A percentile compares a stretch with the other conserved stretches of the same genome.
phyloP scores from a whole-genome alignment of 1,284 basidiomycete genomes.

The Athelia sp. region DNA sequence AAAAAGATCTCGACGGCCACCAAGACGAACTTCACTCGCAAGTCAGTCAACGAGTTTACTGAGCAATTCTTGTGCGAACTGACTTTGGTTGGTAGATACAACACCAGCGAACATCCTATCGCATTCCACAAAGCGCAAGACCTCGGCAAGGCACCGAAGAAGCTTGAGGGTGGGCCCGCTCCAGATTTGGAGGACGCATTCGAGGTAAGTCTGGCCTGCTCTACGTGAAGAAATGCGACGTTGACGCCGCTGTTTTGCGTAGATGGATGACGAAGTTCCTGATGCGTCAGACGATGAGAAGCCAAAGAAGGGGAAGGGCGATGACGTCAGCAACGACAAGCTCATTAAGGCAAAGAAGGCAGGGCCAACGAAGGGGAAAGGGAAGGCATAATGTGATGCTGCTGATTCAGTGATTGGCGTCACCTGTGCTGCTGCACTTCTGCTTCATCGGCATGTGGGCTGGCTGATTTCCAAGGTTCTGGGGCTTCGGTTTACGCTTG shows the following conservation, averaged over 20 bases:
- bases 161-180: conserved; percentile 63
- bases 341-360: conserved; percentile 44
- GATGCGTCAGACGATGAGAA: conserved; percentile 48
- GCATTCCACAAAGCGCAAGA: conserved; percentile 85
- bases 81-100: conserved; percentile 61
- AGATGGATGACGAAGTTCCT: conserved; percentile 46
- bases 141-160: conserved; percentile 74
- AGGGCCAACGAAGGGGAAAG: conserved; percentile 21
- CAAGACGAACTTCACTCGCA: conserved; percentile 84
- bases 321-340: conserved; percentile 44
- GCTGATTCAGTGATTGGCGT: too few relatives aligned
- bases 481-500: too few relatives aligned
- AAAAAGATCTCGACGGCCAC: conserved; percentile 83
- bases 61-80: conserved; percentile 2
- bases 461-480: too few relatives aligned
- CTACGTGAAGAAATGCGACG: conserved; percentile 2
- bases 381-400: conserved; percentile 6
- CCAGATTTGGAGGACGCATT: conserved; percentile 91
- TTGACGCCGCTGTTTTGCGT: background rate
- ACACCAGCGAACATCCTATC: conserved; percentile 82
- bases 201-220: conserved; percentile 33
- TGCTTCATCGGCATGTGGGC: too few relatives aligned
- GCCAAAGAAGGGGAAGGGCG: conserved; percentile 29
- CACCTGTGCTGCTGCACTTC: too few relatives aligned
- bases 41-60: conserved; percentile 43